Conservation (phyloP, 2,329 filamentous ascomycete genomes). For the Grosmannia serpens region DNA sequence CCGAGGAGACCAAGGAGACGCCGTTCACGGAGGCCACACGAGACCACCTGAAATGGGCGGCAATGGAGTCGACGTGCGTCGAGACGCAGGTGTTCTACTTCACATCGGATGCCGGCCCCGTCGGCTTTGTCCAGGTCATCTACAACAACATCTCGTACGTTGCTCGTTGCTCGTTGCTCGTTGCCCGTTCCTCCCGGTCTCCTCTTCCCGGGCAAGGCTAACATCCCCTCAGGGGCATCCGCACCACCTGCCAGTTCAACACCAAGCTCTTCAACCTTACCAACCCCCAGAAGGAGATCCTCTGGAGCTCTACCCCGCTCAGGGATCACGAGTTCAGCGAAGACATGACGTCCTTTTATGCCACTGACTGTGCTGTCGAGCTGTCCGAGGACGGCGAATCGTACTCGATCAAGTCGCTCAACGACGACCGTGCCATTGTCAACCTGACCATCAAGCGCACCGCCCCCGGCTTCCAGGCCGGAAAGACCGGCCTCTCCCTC, state of each 20-base stretch:
- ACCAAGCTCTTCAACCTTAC: constrained; percentile 75
- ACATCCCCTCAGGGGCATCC: constrained; percentile 55
- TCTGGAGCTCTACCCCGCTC: constrained; percentile 78
- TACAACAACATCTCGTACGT: constrained; percentile 93
- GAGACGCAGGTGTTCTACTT: constrained; percentile 96
- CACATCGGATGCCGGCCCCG: constrained; percentile 62
- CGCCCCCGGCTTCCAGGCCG: constrained; percentile 73
- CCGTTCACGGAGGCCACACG: constrained; percentile 71
- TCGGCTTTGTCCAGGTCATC: constrained; percentile 80
- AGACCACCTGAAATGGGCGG: constrained; percentile 72
- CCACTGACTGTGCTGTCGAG: constrained; percentile 73
- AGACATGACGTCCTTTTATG: constrained; percentile 72
- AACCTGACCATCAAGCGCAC: constrained; percentile 70
- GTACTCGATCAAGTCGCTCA: constrained; percentile 85
- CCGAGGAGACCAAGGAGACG: constrained; percentile 63
- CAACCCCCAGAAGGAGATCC: constrained; percentile 57
- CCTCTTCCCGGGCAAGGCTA: background rate
- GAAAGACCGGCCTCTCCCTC: constrained; percentile 70
- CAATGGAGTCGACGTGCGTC: constrained; percentile 73
- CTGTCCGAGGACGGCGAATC: constrained; percentile 71
- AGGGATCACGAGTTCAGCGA: constrained; percentile 74
- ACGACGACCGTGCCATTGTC: constrained; percentile 68
- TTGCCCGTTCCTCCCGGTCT: background rate
- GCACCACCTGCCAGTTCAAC: constrained; percentile 88
- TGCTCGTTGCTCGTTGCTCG: background rate